Percentiles rank a stretch among this genome's conserved stretches.
Conservation (phyloP, 306 rosid genomes). For the Lathyrus aphaca region DNA sequence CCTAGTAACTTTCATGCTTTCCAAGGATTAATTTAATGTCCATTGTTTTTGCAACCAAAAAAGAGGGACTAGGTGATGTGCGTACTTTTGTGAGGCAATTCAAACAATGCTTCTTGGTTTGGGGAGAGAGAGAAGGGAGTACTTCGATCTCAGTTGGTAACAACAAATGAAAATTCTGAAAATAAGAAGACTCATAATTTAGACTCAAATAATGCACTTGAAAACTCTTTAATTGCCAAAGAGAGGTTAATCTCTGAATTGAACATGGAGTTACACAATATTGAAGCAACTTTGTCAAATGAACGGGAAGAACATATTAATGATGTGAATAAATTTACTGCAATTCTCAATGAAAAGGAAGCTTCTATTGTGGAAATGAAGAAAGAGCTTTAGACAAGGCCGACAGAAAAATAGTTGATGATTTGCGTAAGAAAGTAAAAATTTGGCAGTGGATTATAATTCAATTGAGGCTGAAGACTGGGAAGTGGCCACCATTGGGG, state of each 20-base stretch:
- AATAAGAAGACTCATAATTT: conserved; percentile 71
- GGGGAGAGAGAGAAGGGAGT: conserved; percentile 78
- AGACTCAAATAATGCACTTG: conserved; percentile 82
- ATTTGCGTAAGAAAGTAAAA: conserved; percentile 86
- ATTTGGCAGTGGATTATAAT: conserved; percentile 96
- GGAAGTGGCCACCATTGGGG: conserved; percentile 96
- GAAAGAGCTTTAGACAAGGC: conserved; percentile 83
- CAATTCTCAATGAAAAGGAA: conserved; percentile 88
- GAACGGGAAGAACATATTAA: too few relatives aligned
- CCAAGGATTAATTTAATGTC: too few relatives aligned
- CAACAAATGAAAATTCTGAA: conserved; percentile 76
- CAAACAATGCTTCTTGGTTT: conserved; percentile 54
- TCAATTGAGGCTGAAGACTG: conserved; percentile 99
- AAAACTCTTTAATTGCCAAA: conserved; percentile 89
- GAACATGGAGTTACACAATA: too few relatives aligned
- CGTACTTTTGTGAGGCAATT: too few relatives aligned
- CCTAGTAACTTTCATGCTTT: too few relatives aligned
- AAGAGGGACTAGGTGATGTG: too few relatives aligned
- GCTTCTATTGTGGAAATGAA: conserved; percentile 74
- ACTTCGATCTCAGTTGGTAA: conserved; percentile 77
- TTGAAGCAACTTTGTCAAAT: too few relatives aligned
- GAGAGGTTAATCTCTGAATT: conserved; percentile 91
- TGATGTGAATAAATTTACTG: conserved; percentile 83
- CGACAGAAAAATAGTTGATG: conserved; percentile 86
- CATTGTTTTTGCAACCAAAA: too few relatives aligned